Conservation (phyloP, 805 yeast genomes). For the Wickerhamia fluorescens region DNA sequence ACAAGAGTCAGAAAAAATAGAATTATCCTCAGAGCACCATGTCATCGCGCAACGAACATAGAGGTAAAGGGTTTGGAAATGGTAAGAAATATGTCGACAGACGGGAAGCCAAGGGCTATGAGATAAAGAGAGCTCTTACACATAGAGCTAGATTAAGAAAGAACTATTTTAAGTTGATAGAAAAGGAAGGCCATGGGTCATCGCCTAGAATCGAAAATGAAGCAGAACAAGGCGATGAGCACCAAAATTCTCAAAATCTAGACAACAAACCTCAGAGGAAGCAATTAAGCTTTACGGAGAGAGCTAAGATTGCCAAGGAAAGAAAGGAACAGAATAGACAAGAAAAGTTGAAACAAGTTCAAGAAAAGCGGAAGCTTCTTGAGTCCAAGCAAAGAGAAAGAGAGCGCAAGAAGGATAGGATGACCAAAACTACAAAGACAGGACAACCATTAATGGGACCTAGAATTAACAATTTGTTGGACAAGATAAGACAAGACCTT, state of each 20-base stretch:
- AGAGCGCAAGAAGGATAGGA: constrained; percentile 34
- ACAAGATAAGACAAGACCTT: constrained; percentile 46
- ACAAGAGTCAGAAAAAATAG: too few relatives aligned
- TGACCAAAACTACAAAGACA: constrained; percentile 46
- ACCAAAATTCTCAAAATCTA: constrained; percentile 7
- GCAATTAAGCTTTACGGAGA: constrained; percentile 37
- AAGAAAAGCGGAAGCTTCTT: constrained; percentile 26
- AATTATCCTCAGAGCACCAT: too few relatives aligned
- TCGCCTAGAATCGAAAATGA: constrained; percentile 1
- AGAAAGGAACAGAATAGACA: constrained; percentile 37
- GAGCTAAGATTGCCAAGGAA: constrained; percentile 39
- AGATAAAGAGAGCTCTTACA: constrained; percentile 68
- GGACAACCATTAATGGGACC: constrained; percentile 96
- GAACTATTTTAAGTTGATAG: constrained; percentile 71
- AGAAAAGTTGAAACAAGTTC: constrained; percentile 33
- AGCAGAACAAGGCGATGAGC: constrained; percentile 7
- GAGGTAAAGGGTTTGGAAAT: constrained; percentile 2
- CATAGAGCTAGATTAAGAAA: constrained; percentile 79
- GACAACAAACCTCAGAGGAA: constrained; percentile 18
- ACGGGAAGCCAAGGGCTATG: constrained; percentile 42
- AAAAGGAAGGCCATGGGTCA: constrained; percentile 48
- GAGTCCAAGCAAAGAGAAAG: constrained; percentile 34
- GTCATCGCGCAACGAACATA: constrained; percentile 6
- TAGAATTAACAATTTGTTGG: constrained; percentile 68
- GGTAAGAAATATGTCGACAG: constrained; percentile 27